Conservation (phyloP, 805 yeast genomes). For the Wickerhamia fluorescens region DNA sequence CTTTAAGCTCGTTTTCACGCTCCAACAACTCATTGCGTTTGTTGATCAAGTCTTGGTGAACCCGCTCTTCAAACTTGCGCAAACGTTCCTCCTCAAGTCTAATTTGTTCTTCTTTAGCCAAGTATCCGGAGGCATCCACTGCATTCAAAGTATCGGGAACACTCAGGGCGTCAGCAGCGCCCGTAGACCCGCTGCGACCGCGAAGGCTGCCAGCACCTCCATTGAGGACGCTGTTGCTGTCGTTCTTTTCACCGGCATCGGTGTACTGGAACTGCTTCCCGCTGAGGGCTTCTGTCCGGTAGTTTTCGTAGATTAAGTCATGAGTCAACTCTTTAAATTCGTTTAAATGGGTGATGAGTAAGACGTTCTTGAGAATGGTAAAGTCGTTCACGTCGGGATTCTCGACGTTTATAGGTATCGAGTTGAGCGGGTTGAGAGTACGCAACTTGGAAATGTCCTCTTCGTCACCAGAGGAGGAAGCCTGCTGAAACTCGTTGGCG, state of each 20-base stretch:
- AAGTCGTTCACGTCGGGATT: constrained; percentile 76
- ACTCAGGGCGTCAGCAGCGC: constrained; percentile 4
- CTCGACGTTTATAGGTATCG: constrained; percentile 53
- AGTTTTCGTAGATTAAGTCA: constrained; percentile 79
- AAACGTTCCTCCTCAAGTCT: constrained; percentile 84
- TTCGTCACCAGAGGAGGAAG: constrained; percentile 23
- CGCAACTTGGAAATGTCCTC: constrained; percentile 47
- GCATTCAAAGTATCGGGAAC: constrained; percentile 5
- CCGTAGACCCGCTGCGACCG: background rate
- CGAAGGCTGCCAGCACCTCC: background rate
- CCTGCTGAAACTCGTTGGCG: constrained; percentile 50
- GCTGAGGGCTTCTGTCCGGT: constrained; percentile 80
- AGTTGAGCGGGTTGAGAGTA: constrained; percentile 39
- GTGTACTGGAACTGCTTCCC: constrained; percentile 46
- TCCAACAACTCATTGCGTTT: constrained; percentile 78
- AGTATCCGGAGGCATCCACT: too few relatives aligned
- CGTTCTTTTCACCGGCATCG: constrained; percentile 11
- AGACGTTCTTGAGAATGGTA: constrained; percentile 67
- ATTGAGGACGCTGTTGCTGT: constrained; percentile 2
- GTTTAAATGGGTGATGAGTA: constrained; percentile 76
- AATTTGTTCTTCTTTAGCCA: constrained; percentile 81
- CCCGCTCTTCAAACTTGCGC: constrained; percentile 79
- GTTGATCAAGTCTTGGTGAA: constrained; percentile 75
- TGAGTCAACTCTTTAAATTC: constrained; percentile 87
- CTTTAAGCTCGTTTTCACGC: constrained; percentile 79